Percentiles rank a stretch among this genome's conserved stretches.
phyloP scores from a whole-genome alignment of 805 yeast species.

The Kodamaea kaohsiungensis region DNA sequence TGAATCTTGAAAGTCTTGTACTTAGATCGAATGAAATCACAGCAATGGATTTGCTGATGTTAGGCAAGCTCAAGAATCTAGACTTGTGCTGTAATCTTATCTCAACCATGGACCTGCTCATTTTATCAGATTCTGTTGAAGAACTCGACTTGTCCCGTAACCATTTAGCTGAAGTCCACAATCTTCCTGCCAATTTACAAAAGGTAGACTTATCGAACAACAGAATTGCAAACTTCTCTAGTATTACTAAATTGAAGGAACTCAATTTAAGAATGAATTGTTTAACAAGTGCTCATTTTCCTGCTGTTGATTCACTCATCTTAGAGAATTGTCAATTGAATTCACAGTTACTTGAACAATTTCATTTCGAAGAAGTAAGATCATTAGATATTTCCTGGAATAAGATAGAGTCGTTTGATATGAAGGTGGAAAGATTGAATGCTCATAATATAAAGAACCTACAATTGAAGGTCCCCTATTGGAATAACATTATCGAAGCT shows the following conservation, averaged over 20 bases:
- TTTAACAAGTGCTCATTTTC: not conserved
- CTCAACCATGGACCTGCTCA: not conserved
- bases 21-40: conserved; percentile 2
- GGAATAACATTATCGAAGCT: not conserved
- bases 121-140: not conserved
- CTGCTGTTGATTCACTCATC: not conserved
- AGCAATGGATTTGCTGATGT: not conserved
- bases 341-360: not conserved
- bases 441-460: not conserved
- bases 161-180: not conserved
- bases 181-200: not conserved
- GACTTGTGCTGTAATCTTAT: conserved; percentile 1
- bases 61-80: not conserved
- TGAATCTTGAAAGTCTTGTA: not conserved
- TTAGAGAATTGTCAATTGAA: not conserved
- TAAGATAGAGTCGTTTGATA: not conserved
- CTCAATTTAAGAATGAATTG: conserved; percentile 1
- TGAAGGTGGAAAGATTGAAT: not conserved
- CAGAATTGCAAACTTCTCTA: not conserved
- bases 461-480: not conserved
- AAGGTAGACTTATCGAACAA: not conserved
- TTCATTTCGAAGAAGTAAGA: not conserved
- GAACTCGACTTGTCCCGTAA: not conserved
- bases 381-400: conserved; percentile 1
- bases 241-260: not conserved